Evolutionary conservation across 2,329 filamentous ascomycete species (phyloP), one percentile per base, ranked within the genome.

Genomic region (Botrytis tulipae): DNA sequence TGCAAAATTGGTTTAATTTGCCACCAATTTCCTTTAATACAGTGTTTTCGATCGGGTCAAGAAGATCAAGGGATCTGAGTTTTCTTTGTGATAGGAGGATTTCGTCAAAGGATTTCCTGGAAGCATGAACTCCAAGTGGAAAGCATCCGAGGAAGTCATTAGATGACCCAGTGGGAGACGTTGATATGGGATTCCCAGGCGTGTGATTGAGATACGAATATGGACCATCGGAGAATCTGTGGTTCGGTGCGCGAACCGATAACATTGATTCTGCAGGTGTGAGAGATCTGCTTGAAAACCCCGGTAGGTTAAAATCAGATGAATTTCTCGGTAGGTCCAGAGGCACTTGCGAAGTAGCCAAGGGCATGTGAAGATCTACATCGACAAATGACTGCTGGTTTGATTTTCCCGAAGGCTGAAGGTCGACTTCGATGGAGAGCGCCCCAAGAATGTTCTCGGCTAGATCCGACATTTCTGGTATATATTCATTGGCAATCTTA

Each of bases 81-180:
- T 12, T 81, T 79, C 80, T 79, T 75, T 87, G 85, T 7, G 83
- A 83, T 61, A 83, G 80, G 46, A 85, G 80, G 37, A 87, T 80
- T 60, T 85, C 83, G 4, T 82, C 80, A 72, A 86, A 87, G 9
- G 83, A 82, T 46, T 82, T 78, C 20, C 80, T 74, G 1, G 83
- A 80, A 8, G 82, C 80, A 51, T 85, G 82, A 4, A 84, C 82
- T 2, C 85, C 84, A 1, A 86, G 76, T 35, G 85, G 85, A 72
- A 85, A 86, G 73, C 85, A 86, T 29, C 85, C 85, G 44, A 85
- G 78, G 22, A 79, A 75, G 51, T 81, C 82, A 72, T 82, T 84
- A 20, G 81, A 80, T n/a, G 80, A 74, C 3, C 83, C 83, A 10
- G 76, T 75, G 66, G 79, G 77, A 3, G 84, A 83, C 22, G 81